These are phyloP conservation scores for Tulasnella sp. DNA, from an alignment of 768 basidiomycete species.

Conservation along the genomic window DNA sequence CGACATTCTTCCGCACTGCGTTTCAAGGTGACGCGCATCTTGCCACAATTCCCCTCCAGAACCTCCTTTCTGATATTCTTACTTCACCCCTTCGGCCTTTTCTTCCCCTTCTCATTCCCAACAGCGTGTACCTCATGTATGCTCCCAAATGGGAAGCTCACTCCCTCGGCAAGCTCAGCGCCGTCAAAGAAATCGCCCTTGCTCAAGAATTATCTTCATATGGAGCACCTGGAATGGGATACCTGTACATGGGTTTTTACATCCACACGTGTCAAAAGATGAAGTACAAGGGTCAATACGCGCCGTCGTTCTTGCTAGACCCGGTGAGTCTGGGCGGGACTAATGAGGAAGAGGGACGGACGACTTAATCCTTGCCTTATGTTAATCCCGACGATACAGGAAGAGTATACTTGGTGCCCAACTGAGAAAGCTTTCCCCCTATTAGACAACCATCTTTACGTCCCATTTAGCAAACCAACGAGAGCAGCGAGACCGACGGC, in stretches of 20 bases:
- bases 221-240: constrained; percentile 59
- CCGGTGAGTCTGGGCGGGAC: constrained; percentile 52
- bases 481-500: background rate
- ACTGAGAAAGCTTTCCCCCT: constrained; percentile 53
- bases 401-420: constrained; percentile 72
- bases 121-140: constrained; percentile 84
- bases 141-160: constrained; percentile 62
- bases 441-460: constrained; percentile 67
- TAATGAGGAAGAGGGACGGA: background rate
- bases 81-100: too few relatives aligned
- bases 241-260: constrained; percentile 92
- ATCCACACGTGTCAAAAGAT: constrained; percentile 91
- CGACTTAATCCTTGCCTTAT: too few relatives aligned
- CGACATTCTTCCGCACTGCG: constrained; percentile 82
- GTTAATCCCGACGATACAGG: constrained; percentile 43
- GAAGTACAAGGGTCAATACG: constrained; percentile 92
- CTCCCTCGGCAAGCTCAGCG: constrained; percentile 85
- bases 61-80: background rate
- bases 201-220: constrained; percentile 68
- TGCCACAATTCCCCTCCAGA: constrained; percentile 36
- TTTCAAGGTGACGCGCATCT: constrained; percentile 37
- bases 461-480: constrained; percentile 57
- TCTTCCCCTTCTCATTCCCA: constrained; percentile 30
- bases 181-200: constrained; percentile 72
- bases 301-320: constrained; percentile 82